Base-by-base conservation (phyloP, 805 yeast genomes). In the Ogataea sp. region DNA sequence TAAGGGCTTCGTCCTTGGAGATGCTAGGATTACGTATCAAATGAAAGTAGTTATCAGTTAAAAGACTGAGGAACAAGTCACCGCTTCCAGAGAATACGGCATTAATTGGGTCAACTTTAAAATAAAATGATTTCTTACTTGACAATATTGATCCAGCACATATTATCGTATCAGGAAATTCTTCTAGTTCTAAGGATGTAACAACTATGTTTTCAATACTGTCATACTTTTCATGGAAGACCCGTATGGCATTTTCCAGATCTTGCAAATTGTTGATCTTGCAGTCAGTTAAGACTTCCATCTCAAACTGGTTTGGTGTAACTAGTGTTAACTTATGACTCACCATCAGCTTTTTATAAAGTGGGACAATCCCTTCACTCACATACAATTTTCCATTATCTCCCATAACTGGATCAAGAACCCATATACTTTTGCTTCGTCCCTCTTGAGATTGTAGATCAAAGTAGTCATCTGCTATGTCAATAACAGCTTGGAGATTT, bases 401-500 rank as follows among this genome's bases (percentile, higher is more conserved):
- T 11, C 97, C 97, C 56, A 90, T 62, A 1, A 90, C 93, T 1
- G 97, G 97, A 56, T 90, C 97, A 37, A 90, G 56, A 4, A 89
- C 68, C 79, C 90, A 78, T 15, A 73, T 59, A 0, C 73, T 62
- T 2, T 41, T 34, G 27, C 30, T 36, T 53, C 45, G 38, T 50
- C 52, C 34, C 38, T 37, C 6, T 54, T 52, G 36, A 61, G n/a
- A n/a, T n/a, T n/a, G n/a, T n/a, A n/a, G n/a, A n/a, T n/a, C n/a
- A n/a, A n/a, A 62, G 36, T 62, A 56, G 43, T 38, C 43, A 13
- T 43, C 46, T 26, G 70, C 64, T 2, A 78, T 54, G 13, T 65
- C 53, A 30, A 68, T 69, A 0, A 85, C 69, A 0, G 69, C 67
- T 30, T 60, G 52, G 36, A 87, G 63, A 4, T 75, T 75, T 26